Conservation (phyloP, 768 basidiomycete genomes). For the Ramaria rubella region DNA sequence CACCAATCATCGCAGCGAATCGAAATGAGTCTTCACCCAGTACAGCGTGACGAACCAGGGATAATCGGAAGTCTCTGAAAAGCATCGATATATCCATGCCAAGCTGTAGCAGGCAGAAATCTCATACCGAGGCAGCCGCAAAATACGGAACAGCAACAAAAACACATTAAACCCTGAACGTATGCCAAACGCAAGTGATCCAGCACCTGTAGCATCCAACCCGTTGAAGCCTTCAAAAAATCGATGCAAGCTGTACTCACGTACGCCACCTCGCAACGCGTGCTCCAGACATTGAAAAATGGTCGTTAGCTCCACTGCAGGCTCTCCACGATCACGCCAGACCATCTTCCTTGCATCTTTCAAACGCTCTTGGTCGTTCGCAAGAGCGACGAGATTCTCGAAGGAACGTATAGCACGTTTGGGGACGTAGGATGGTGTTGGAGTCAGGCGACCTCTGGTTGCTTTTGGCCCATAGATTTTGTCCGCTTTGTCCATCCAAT, state of each 20-base stretch:
- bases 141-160: conserved; percentile 65
- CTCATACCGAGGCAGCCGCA: conserved; percentile 57
- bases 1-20: conserved; percentile 85
- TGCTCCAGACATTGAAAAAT: conserved; percentile 65
- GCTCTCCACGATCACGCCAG: conserved; percentile 75
- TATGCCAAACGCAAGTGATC: conserved; percentile 70
- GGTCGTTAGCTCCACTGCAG: conserved; percentile 57
- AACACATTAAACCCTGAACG: conserved; percentile 80
- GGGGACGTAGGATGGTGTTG: background rate
- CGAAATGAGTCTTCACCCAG: conserved; percentile 79
- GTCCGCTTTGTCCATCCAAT: background rate
- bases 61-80: conserved; percentile 52
- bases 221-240: background rate
- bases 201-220: conserved; percentile 52
- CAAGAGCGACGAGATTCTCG: conserved; percentile 77
- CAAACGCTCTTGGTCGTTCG: conserved; percentile 74
- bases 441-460: background rate
- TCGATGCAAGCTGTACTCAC: conserved; percentile 36
- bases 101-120: background rate
- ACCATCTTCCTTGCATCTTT: conserved; percentile 71
- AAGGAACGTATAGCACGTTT: conserved; percentile 61
- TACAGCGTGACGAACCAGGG: conserved; percentile 71
- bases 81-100: background rate
- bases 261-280: conserved; percentile 60
- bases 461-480: background rate